Evolutionary conservation across 306 rosid species (phyloP), one percentile per base, ranked within the genome.

Genomic region (Vicia sativa): DNA sequence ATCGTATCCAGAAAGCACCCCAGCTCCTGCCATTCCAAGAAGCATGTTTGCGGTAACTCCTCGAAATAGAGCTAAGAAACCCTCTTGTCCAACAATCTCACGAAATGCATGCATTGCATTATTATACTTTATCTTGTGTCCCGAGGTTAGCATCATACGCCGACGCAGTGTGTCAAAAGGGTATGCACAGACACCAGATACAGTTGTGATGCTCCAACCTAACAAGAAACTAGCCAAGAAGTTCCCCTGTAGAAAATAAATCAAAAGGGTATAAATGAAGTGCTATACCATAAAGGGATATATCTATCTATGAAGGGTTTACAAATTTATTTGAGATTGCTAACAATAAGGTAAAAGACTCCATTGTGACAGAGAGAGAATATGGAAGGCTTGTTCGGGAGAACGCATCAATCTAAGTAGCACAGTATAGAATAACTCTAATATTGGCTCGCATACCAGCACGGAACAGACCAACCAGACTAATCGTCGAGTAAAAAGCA

Each of bases 131-230:
- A 53, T 34, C 8, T 88, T 75, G 65, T 86, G 95, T 77, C 99
- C 99, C 15, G 97, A 90, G 37, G 97, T 93, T 48, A 93, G 79
- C 97, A 90, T 93, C 99, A 93, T 90, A 72, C 99, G 87, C 45
- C 99, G 79, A 9, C 97, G 85, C 62, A 88, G 29, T 11, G 99
- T 88, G 82, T 93, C 99, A 13, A 93, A 93, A 26, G 97, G 99
- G 72, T 93, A 90, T 45, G 97, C 97, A 71, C 96, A 93, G 58
- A 93, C 76, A 71, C 97, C 99, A 2, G 97, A 82, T 60, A 73
- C 73, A 0, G 92, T 79, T 39, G 97, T 93, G 68, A 93, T 73
- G 78, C 95, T 90, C 99, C 97, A 93, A 61, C 99, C 99, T 80
- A 90, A 65, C n/a, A 88, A 75, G 85, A 93, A 93, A 74, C 96